Base-by-base conservation (phyloP, 2,329 filamentous ascomycete species). In the Fusarium sp. region DNA sequence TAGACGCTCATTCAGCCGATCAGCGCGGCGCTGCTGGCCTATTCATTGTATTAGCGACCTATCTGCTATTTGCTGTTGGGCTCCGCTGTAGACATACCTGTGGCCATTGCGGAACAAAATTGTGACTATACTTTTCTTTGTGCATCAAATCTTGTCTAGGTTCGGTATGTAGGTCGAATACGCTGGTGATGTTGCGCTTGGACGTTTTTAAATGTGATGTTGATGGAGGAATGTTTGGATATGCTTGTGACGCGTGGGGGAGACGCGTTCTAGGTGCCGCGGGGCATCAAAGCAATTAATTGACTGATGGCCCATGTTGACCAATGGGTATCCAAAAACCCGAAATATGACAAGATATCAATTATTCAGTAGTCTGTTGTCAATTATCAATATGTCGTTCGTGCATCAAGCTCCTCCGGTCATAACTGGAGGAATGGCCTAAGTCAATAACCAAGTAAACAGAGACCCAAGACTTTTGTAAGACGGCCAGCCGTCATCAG, bases 1-100 rank as follows among this genome's bases (percentile, higher is more conserved):
- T 78, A 92, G 87, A 77, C 90, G 89, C 81, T 90, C 86, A 70
- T 89, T 88, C 82, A 91, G 86, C 76, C 89, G 88, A 78, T 90
- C 88, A 74, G 89, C 87, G 73, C 89, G 88, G 77, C 84, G 86
- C 88, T 81, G 79, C 58, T 79, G 79, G 70, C 79, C 81, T 80
- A 27, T 38, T 22, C 9, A 0, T 39, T 17, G n/a, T 60, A 47
- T 75, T 68, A 75, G 62, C 20, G 10, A 20, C 14, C 10, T 15
- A 14, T 47, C 22, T 17, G 25, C 3, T 14, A 15, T 11, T 33
- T 22, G n/a, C 31, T 49, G 7, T 42, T 38, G 38, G 13, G 18
- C 3, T 22, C 12, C 41, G 20, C 4, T 27, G 7, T 5, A 14
- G 47, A 38, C 78, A 77, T 76, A 76, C 82, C 79, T 73, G 79